Evolutionary conservation across 192 early-diverging fungal species (phyloP).

Genomic region (Coemansia sp.): DNA sequence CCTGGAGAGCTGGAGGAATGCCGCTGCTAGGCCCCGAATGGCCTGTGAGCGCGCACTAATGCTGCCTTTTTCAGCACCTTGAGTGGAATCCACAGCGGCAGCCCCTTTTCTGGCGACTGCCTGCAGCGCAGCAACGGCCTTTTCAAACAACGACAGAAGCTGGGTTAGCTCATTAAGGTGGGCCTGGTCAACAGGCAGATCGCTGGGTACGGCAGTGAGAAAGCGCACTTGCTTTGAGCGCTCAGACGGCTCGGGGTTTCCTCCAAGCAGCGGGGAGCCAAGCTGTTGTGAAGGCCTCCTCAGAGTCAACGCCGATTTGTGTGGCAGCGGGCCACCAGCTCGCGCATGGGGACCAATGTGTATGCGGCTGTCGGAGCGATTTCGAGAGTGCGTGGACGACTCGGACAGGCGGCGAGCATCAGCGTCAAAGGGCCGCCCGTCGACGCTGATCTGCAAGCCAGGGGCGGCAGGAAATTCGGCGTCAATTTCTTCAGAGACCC

Average conservation of each 20-base stretch:
- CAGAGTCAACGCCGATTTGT: slow-evolving; percentile 43
- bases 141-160: slow-evolving; percentile 38
- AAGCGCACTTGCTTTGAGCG: slow-evolving; percentile 53
- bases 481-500: slow-evolving; percentile 48
- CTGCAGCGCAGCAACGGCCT: slow-evolving; percentile 30
- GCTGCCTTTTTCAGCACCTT: neutral
- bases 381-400: slow-evolving; percentile 28
- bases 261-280: neutral
- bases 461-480: slow-evolving; percentile 8
- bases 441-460: slow-evolving; percentile 12
- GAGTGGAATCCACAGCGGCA: neutral
- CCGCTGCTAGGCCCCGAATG: slow-evolving; percentile 30
- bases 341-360: slow-evolving; percentile 6
- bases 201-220: slow-evolving; percentile 12
- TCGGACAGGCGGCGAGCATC: neutral
- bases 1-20: slow-evolving; percentile 49
- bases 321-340: slow-evolving; percentile 9
- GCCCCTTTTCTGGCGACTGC: neutral
- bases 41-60: slow-evolving; percentile 2
- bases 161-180: slow-evolving; percentile 37
- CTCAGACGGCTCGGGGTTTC: slow-evolving; percentile 12
- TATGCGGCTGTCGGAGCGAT: slow-evolving; percentile 45
- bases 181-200: slow-evolving; percentile 30
- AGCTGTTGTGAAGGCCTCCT: slow-evolving; percentile 10
- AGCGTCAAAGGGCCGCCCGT: slow-evolving; percentile 8